Conservation (phyloP, 192 early-diverging fungal species). For the Linnemannia hyalina region DNA sequence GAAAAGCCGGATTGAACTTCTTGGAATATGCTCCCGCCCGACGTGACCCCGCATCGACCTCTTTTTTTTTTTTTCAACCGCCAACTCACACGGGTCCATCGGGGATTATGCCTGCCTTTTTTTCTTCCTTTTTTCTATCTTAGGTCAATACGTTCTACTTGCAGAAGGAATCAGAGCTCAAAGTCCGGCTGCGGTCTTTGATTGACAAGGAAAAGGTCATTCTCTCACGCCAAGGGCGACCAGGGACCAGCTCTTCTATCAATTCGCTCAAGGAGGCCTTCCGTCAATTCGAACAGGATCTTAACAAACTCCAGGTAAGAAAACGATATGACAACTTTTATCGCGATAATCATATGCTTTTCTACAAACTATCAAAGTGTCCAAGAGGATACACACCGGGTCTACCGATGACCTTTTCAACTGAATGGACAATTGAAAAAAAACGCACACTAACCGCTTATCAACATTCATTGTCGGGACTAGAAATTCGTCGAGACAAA, state of each 20-base stretch:
- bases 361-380: not conserved
- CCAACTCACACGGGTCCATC: conserved; percentile 2
- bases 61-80: conserved; percentile 18
- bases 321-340: not conserved
- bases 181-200: conserved; percentile 87
- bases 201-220: conserved; percentile 83
- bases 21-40: not conserved
- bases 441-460: not conserved
- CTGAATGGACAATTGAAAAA: not conserved
- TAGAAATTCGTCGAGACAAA: conserved; percentile 98
- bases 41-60: not conserved
- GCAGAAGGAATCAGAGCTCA: conserved; percentile 95
- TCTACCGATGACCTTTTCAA: not conserved
- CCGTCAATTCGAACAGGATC: conserved; percentile 90
- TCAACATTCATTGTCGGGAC: not conserved
- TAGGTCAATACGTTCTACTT: conserved; percentile 97
- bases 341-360: not conserved
- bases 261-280: conserved; percentile 91
- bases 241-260: conserved; percentile 69
- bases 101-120: not conserved
- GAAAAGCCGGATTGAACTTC: not conserved
- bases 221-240: conserved; percentile 64
- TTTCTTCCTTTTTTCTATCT: not conserved
- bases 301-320: conserved; percentile 93
- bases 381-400: not conserved